phyloP scores from a whole-genome alignment of 371 early-diverging fungal genomes.

The Lichtheimia ornata region DNA sequence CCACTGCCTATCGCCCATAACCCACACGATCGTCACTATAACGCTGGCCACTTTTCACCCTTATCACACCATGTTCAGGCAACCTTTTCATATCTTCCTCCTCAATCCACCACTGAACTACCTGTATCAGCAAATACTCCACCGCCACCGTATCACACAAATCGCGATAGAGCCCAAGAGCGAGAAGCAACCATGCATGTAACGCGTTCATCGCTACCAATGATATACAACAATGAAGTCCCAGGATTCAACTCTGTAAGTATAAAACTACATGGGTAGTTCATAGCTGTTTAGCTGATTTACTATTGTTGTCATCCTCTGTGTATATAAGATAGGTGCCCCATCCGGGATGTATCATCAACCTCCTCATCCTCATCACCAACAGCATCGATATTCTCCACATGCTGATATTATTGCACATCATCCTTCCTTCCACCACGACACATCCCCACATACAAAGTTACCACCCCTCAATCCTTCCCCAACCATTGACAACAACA shows the following conservation, averaged over 20 bases:
- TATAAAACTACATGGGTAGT: background rate
- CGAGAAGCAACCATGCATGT: background rate
- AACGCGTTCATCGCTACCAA: background rate
- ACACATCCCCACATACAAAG: too few species aligned
- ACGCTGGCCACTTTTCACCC: background rate
- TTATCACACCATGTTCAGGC: background rate
- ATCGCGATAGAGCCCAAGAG: background rate
- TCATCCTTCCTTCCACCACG: too few species aligned
- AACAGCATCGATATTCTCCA: background rate
- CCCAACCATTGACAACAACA: too few species aligned
- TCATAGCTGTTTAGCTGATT: background rate
- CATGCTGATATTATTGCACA: conserved; percentile 1
- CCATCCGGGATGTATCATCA: background rate
- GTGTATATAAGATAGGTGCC: too few species aligned
- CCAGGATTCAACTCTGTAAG: background rate
- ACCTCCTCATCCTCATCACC: background rate
- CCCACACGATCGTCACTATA: background rate
- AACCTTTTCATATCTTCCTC: background rate
- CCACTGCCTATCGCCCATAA: background rate
- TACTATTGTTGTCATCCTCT: background rate
- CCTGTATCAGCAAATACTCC: background rate
- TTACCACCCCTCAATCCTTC: too few species aligned
- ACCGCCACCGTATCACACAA: background rate
- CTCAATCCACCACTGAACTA: background rate
- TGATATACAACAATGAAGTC: background rate